Evolutionary conservation across 2,329 filamentous ascomycete species (phyloP).

Genomic region (Cercospora beticola): DNA sequence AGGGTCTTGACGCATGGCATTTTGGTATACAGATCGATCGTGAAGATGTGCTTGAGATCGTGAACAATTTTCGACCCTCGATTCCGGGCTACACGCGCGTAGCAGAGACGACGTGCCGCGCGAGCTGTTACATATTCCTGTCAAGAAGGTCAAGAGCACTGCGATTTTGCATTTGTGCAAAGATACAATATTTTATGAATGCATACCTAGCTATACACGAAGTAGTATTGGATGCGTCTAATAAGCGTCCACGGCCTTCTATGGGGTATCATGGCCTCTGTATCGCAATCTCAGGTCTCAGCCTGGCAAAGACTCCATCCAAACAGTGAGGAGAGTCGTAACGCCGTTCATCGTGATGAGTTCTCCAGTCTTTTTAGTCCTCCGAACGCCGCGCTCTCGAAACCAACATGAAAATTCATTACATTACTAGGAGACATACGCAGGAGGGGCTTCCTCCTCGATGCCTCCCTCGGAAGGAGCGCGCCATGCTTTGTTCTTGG

Average conservation of each 20-base stretch:
- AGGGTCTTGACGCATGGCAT: conserved; percentile 6
- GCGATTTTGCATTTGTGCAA: background rate
- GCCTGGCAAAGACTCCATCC: background rate
- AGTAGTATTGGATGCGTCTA: background rate
- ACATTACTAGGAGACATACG: conserved; percentile 37
- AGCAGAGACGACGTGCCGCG: background rate
- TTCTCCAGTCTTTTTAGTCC: background rate
- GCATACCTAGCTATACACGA: background rate
- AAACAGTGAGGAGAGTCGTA: conserved; percentile 7
- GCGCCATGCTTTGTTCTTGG: conserved; percentile 31
- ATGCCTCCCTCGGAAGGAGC: conserved; percentile 19
- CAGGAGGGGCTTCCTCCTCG: conserved; percentile 37
- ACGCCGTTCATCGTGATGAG: conserved; percentile 4
- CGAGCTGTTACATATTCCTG: background rate
- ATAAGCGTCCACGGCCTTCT: background rate
- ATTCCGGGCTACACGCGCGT: background rate
- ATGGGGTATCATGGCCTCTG: background rate
- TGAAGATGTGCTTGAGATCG: background rate
- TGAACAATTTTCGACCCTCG: background rate
- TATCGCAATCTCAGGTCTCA: background rate
- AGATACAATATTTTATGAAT: background rate
- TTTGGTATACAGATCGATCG: background rate
- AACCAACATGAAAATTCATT: background rate
- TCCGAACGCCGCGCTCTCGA: conserved; percentile 7
- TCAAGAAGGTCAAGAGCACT: background rate